These are phyloP conservation scores for Penicillium sp. DNA, from an alignment of 2,329 filamentous ascomycete species.

Conservation along the genomic window DNA sequence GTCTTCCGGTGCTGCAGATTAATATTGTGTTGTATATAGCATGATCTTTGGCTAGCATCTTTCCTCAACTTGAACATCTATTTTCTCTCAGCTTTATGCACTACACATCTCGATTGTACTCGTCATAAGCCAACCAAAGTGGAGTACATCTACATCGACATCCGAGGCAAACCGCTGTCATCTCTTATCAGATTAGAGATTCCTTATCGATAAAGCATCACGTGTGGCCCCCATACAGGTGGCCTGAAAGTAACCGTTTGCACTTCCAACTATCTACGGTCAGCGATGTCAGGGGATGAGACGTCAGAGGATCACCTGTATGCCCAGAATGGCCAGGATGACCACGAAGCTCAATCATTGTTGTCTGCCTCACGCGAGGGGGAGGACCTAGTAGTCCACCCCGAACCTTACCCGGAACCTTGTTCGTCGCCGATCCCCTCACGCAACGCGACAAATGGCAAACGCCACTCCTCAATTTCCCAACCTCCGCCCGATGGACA, in stretches of 20 bases:
- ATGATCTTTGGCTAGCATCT: too few species aligned
- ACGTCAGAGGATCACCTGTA: conserved; percentile 33
- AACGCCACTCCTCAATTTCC: conserved; percentile 45
- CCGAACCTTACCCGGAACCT: conserved; percentile 22
- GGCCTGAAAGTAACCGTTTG: conserved; percentile 24
- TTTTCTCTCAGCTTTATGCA: too few species aligned
- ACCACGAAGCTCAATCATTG: conserved; percentile 35
- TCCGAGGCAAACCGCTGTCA: neutral
- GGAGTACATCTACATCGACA: neutral
- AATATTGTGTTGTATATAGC: too few species aligned
- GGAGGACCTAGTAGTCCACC: conserved; percentile 29
- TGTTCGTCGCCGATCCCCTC: conserved; percentile 23
- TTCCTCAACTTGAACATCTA: too few species aligned
- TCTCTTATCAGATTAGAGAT: neutral
- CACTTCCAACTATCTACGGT: conserved; percentile 16
- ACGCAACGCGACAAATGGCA: conserved; percentile 20
- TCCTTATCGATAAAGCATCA: conserved; percentile 15
- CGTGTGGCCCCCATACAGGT: conserved; percentile 20
- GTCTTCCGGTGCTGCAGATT: too few species aligned
- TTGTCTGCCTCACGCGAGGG: conserved; percentile 33
- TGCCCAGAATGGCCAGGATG: conserved; percentile 31
- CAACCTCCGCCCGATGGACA: conserved; percentile 41
- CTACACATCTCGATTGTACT: neutral
- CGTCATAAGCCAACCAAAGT: neutral
- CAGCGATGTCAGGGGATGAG: conserved; percentile 46